phyloP scores from a whole-genome alignment of 768 basidiomycete genomes.

The Mycena chlorophos region DNA sequence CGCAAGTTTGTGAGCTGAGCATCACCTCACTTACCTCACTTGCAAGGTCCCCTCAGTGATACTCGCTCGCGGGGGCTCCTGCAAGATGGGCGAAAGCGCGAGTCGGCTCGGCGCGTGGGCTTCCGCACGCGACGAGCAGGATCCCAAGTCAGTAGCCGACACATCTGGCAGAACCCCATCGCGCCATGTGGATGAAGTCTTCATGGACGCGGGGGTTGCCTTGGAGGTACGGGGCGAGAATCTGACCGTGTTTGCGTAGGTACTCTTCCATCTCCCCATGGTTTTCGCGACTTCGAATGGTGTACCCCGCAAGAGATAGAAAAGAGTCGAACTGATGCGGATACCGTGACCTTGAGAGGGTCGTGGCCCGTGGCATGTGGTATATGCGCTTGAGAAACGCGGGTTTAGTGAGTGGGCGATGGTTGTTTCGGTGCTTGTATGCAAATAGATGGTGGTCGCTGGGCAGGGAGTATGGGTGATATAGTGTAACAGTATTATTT shows the following conservation, averaged over 20 bases:
- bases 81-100: no score
- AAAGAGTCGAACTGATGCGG: conserved; percentile 33
- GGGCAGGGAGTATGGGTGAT: conserved; percentile 31
- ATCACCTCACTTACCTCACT: no score
- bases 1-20: no score
- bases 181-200: not conserved
- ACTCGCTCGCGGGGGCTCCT: no score
- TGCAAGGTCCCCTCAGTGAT: no score
- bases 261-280: conserved; percentile 37
- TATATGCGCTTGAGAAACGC: conserved; percentile 26
- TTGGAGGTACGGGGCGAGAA: conserved; percentile 35
- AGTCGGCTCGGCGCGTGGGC: no score
- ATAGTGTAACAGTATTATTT: no score
- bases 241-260: conserved; percentile 28
- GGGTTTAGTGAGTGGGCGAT: conserved; percentile 28
- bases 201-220: conserved; percentile 14
- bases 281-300: conserved; percentile 39
- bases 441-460: conserved; percentile 30
- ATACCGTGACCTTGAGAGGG: conserved; percentile 29
- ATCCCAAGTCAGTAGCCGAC: conserved; percentile 3
- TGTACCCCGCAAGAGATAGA: conserved; percentile 37
- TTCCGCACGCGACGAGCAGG: no score
- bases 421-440: conserved; percentile 16
- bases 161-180: no score
- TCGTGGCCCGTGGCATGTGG: conserved; percentile 5